These are phyloP conservation scores for Periconia digitata DNA, from an alignment of 2,329 filamentous ascomycete genomes.

Conservation along the genomic window DNA sequence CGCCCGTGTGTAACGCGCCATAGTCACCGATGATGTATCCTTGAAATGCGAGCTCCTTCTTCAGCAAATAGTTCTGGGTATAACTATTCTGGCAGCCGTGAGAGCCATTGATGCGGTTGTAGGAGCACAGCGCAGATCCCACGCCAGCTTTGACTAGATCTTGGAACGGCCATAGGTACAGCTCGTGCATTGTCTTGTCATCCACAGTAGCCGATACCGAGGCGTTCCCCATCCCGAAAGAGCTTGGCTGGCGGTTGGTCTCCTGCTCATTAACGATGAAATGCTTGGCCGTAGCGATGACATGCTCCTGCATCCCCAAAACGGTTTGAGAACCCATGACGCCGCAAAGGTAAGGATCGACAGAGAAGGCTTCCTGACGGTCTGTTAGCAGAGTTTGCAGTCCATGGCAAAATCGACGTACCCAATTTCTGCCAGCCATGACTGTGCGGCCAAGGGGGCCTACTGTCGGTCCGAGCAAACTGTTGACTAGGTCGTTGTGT, in stretches of 20 bases:
- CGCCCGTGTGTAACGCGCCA: constrained; percentile 49
- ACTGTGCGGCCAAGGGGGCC: not conserved
- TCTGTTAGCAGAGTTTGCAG: too few species aligned
- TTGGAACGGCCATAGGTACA: constrained; percentile 68
- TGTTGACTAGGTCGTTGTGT: not conserved
- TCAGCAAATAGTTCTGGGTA: constrained; percentile 53
- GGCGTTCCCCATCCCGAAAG: too few species aligned
- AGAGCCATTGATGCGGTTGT: constrained; percentile 37
- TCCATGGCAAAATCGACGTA: not conserved
- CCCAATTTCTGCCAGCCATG: not conserved
- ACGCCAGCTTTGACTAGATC: constrained; percentile 61
- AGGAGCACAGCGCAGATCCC: constrained; percentile 62
- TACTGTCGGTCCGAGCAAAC: not conserved
- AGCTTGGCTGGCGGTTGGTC: too few species aligned
- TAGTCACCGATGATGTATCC: constrained; percentile 48
- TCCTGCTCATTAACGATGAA: too few species aligned
- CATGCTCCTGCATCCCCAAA: too few species aligned
- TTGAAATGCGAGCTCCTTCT: constrained; percentile 54
- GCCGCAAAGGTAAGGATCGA: too few species aligned
- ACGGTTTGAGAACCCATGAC: too few species aligned
- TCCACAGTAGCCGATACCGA: too few species aligned
- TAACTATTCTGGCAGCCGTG: constrained; percentile 41
- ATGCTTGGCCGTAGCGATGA: too few species aligned
- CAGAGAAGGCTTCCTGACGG: too few species aligned
- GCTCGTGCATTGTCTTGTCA: constrained; percentile 65